Evolutionary conservation across 345 rosid species (phyloP).

Genomic region (Eucalyptus curtisii): DNA sequence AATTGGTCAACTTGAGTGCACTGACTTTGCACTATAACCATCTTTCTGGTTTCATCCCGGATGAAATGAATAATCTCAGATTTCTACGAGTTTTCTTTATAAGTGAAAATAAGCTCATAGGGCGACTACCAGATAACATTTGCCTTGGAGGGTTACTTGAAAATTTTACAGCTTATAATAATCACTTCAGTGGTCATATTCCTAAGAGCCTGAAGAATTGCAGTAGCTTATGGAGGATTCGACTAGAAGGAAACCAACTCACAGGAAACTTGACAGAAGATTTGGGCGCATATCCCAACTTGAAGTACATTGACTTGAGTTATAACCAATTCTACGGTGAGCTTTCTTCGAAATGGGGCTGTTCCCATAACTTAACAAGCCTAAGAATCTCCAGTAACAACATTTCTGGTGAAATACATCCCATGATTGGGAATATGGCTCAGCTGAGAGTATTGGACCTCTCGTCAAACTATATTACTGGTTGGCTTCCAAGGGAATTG

Average conservation of each 20-base stretch:
- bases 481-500: not conserved
- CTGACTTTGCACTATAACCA: not conserved
- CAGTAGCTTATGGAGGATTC: not conserved
- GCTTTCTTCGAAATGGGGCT: not conserved
- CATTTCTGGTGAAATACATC: not conserved
- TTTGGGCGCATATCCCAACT: not conserved
- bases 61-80: not conserved
- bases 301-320: not conserved
- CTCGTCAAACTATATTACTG: not conserved
- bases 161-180: not conserved
- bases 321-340: not conserved
- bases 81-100: rapidly evolving
- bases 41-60: not conserved
- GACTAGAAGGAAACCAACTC: constrained; percentile 4
- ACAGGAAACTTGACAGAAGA: constrained; percentile 5
- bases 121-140: not conserved
- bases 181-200: not conserved
- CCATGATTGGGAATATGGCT: not conserved
- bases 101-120: not conserved
- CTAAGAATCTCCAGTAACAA: not conserved
- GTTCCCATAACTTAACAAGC: not conserved
- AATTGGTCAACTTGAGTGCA: not conserved
- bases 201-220: constrained; percentile 8
- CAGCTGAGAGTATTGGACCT: not conserved
- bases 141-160: not conserved